Conservation (phyloP, 2,329 filamentous ascomycete genomes). For the Trichoderma koningii region DNA sequence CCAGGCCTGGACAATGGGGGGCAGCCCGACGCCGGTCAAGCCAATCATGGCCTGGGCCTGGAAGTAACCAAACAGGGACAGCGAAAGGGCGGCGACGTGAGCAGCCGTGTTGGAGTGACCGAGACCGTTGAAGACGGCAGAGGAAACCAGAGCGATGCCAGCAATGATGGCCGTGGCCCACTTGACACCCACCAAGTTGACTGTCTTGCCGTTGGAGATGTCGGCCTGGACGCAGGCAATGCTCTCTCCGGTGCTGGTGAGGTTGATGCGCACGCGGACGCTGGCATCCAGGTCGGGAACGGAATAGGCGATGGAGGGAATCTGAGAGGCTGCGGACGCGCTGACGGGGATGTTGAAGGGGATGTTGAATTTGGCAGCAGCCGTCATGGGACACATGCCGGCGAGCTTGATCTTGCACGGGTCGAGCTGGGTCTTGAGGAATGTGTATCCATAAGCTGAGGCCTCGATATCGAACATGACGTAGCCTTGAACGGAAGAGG, state of each 20-base stretch:
- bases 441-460: conserved; percentile 78
- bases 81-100: conserved; percentile 88
- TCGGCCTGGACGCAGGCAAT: conserved; percentile 86
- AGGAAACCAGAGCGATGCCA: conserved; percentile 78
- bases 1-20: conserved; percentile 88
- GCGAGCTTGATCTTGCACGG: conserved; percentile 71
- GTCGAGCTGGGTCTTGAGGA: conserved; percentile 67
- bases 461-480: conserved; percentile 76
- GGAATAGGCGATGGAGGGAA: conserved; percentile 83
- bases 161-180: conserved; percentile 89
- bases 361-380: conserved; percentile 72
- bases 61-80: conserved; percentile 92
- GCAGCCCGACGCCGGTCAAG: conserved; percentile 76
- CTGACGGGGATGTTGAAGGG: conserved; percentile 66
- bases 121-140: conserved; percentile 84
- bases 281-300: conserved; percentile 90
- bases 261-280: conserved; percentile 79
- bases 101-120: conserved; percentile 93
- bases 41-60: conserved; percentile 91
- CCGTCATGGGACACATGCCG: conserved; percentile 88
- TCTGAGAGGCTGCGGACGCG: conserved; percentile 57
- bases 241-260: conserved; percentile 59
- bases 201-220: conserved; percentile 89
- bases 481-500: conserved; percentile 79
- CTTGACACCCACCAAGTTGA: conserved; percentile 83